phyloP scores from a whole-genome alignment of 2,329 filamentous ascomycete species.

The Shiraia sp. region DNA sequence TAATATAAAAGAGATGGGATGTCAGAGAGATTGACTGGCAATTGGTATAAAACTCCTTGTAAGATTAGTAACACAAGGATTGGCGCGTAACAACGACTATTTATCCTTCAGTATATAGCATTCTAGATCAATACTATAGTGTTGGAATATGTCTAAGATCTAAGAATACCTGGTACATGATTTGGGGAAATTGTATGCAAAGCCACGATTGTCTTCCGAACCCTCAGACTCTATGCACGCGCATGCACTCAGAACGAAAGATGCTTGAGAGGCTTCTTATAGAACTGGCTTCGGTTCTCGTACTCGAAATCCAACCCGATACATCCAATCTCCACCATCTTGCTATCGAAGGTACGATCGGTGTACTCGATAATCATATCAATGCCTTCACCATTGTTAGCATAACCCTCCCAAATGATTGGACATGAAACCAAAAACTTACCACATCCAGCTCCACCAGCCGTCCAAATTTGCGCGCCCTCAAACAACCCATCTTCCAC shows the following conservation, averaged over 20 bases:
- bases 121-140: slow-evolving; percentile 8
- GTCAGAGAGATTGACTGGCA: neutral
- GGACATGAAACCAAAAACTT: slow-evolving; percentile 5
- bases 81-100: slow-evolving; percentile 2
- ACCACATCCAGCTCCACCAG: slow-evolving; percentile 46
- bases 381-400: slow-evolving; percentile 20
- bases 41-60: slow-evolving; percentile 8
- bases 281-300: slow-evolving; percentile 16
- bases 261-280: slow-evolving; percentile 10
- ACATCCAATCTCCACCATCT: slow-evolving; percentile 17
- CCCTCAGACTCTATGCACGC: neutral
- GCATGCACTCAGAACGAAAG: neutral
- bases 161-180: neutral
- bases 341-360: slow-evolving; percentile 20
- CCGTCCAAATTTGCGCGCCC: slow-evolving; percentile 46
- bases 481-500: slow-evolving; percentile 32
- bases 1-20: neutral
- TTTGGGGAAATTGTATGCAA: neutral
- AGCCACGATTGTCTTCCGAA: too few relatives aligned
- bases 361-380: slow-evolving; percentile 30
- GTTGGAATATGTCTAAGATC: neutral
- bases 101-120: slow-evolving; percentile 13
- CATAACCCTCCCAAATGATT: neutral
- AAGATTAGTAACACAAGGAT: slow-evolving; percentile 10
- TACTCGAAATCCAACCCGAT: slow-evolving; percentile 24